Evolutionary conservation across 768 basidiomycete species (phyloP).

Genomic region (Holtermannia corniformis): DNA sequence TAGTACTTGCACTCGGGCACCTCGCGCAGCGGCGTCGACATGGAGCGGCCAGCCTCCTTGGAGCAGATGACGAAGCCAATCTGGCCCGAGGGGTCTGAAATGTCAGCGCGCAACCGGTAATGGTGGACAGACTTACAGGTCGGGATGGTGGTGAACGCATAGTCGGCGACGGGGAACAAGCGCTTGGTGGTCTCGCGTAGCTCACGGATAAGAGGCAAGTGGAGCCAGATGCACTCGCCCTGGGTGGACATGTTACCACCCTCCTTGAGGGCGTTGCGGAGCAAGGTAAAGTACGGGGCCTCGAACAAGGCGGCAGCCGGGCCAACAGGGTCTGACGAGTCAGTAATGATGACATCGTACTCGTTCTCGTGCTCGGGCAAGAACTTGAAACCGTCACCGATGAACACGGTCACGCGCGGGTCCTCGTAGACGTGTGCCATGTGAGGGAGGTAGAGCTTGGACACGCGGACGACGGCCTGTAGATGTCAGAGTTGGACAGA

Average conservation of each 20-base stretch:
- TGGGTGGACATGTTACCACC: conserved; percentile 93
- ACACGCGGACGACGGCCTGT: conserved; percentile 87
- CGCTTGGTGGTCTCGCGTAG: conserved; percentile 58
- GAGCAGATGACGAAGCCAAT: conserved; percentile 90
- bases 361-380: conserved; percentile 72
- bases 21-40: conserved; percentile 63
- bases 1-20: conserved; percentile 72
- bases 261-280: conserved; percentile 77
- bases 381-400: conserved; percentile 97
- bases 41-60: conserved; percentile 57
- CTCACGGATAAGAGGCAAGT: conserved; percentile 72
- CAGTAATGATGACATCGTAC: conserved; percentile 97
- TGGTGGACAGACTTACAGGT: conserved; percentile 49
- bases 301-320: conserved; percentile 91
- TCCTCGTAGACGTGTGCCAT: conserved; percentile 77
- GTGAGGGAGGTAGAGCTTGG: conserved; percentile 84
- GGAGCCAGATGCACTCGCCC: conserved; percentile 91
- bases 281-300: conserved; percentile 90
- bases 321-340: conserved; percentile 95
- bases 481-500: background rate
- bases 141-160: conserved; percentile 92
- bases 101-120: background rate
- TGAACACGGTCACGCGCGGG: conserved; percentile 65
- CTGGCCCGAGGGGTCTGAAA: conserved; percentile 75
- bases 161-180: conserved; percentile 73